These are phyloP conservation scores for Globisporangium barbulae DNA, from an alignment of 352 stramenopile genomes.

Conservation along the genomic window DNA sequence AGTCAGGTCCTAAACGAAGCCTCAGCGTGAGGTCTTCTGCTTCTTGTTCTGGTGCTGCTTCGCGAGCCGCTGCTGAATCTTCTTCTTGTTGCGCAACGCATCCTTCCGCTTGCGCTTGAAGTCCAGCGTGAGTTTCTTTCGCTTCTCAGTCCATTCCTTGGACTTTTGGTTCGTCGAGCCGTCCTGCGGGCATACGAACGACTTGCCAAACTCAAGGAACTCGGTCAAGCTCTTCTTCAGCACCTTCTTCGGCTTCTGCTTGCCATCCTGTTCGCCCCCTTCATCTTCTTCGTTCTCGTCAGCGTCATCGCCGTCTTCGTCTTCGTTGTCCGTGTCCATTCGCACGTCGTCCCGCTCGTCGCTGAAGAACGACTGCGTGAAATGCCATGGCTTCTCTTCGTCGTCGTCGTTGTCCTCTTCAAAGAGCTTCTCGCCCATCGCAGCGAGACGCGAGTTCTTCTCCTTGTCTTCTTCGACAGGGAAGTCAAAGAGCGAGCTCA, in stretches of 20 bases:
- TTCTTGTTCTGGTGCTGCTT: constrained; percentile 27
- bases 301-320: constrained; percentile 16
- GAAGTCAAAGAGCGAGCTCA: constrained; percentile 71
- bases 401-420: constrained; percentile 27
- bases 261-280: constrained; percentile 25
- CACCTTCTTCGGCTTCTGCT: constrained; percentile 17
- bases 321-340: constrained; percentile 26
- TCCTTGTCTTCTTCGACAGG: constrained; percentile 49
- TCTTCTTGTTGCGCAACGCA: constrained; percentile 73
- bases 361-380: constrained; percentile 34
- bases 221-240: constrained; percentile 50
- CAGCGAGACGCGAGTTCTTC: constrained; percentile 26
- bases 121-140: constrained; percentile 76
- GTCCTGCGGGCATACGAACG: constrained; percentile 33
- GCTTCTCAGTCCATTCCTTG: constrained; percentile 49
- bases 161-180: constrained; percentile 16
- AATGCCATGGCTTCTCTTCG: constrained; percentile 34
- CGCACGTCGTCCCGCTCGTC: constrained; percentile 30
- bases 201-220: constrained; percentile 59
- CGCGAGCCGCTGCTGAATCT: constrained; percentile 42
- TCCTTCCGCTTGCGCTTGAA: constrained; percentile 81
- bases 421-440: constrained; percentile 49
- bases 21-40: constrained; percentile 25
- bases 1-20: too few species aligned
- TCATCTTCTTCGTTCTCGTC: constrained; percentile 37